These are phyloP conservation scores for Olyra latifolia DNA, from an alignment of 176 grass and related monocot species.

Conservation along the genomic window DNA sequence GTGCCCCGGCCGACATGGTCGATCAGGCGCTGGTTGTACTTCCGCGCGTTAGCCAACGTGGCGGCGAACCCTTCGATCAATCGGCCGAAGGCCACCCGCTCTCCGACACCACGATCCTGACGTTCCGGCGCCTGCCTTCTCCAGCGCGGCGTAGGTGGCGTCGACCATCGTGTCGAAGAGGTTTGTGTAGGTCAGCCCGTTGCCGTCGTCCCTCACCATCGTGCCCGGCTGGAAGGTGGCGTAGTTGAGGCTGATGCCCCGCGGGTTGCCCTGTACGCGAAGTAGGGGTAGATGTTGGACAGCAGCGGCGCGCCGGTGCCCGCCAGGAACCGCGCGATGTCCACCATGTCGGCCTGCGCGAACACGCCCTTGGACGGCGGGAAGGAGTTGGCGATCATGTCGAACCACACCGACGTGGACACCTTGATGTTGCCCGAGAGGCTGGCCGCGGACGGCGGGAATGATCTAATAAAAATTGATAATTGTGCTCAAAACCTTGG, in stretches of 20 bases:
- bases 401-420: conserved; percentile 43
- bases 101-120: conserved; percentile 49
- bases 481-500: no score
- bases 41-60: conserved; percentile 36
- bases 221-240: conserved; percentile 53
- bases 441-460: not conserved
- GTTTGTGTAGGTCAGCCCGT: conserved; percentile 41
- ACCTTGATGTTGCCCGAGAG: conserved; percentile 48
- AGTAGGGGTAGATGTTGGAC: conserved; percentile 68
- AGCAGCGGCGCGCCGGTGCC: conserved; percentile 55
- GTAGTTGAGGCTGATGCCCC: conserved; percentile 36
- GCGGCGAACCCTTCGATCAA: conserved; percentile 45
- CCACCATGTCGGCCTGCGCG: conserved; percentile 20
- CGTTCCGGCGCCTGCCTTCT: conserved; percentile 47
- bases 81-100: conserved; percentile 72
- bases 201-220: conserved; percentile 28
- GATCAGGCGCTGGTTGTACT: conserved; percentile 61
- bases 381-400: conserved; percentile 38
- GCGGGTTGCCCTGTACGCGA: conserved; percentile 40
- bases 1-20: conserved; percentile 39
- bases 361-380: conserved; percentile 61
- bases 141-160: conserved; percentile 46
- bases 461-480: no score
- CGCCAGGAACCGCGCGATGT: conserved; percentile 40
- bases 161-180: conserved; percentile 72